Evolutionary conservation across 2,329 filamentous ascomycete species (phyloP).

Genomic region (Fusarium verticillioides): DNA sequence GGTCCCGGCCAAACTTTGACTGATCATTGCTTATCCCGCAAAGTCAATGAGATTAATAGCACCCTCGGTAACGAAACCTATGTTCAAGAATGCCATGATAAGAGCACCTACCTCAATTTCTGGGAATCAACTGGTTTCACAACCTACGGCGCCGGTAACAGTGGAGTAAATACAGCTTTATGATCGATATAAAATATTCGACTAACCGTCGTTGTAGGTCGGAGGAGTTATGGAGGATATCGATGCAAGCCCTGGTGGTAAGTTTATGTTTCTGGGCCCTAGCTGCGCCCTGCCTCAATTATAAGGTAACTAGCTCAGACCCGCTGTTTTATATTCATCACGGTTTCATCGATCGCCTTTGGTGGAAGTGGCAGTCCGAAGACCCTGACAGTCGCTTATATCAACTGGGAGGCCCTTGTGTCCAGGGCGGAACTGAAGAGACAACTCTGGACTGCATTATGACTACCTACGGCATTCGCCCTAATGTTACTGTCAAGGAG

Average conservation of each 20-base stretch:
- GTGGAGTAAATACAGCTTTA: background rate
- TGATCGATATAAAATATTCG: no score
- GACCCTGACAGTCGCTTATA: background rate
- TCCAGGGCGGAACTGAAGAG: background rate
- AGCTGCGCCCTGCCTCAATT: background rate
- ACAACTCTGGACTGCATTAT: background rate
- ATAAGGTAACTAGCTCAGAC: background rate
- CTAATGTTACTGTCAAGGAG: background rate
- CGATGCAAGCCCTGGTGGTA: background rate
- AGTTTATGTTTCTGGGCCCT: background rate
- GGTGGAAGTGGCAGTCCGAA: background rate
- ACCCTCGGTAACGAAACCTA: background rate
- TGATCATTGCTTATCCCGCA: background rate
- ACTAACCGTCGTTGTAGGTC: background rate
- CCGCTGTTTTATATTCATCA: background rate
- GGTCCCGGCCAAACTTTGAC: background rate
- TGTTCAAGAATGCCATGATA: background rate
- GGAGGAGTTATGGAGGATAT: background rate
- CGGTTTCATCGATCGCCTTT: background rate
- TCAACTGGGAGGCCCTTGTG: background rate
- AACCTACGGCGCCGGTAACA: background rate
- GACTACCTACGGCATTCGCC: background rate
- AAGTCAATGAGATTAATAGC: background rate
- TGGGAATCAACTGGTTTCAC: background rate
- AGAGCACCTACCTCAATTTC: background rate